Percentiles rank a stretch among this genome's conserved stretches.
Evolutionary conservation across 805 yeast genomes (phyloP).

Genomic region (Debaryomyces hansenii): DNA sequence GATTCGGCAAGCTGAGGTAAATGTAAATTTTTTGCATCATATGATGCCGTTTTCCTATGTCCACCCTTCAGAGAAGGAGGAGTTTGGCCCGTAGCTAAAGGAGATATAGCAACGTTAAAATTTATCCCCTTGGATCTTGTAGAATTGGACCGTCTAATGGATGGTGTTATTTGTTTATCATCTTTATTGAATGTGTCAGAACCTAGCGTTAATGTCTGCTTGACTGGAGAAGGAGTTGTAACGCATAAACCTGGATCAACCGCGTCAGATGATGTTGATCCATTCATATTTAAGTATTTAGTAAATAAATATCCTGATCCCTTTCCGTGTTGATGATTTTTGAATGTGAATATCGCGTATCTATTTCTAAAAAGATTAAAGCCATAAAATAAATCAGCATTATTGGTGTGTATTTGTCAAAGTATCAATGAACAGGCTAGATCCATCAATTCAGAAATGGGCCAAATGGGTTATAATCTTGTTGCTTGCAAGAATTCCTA

Average conservation of each 20-base stretch:
- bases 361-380: no score
- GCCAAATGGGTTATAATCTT: constrained; percentile 27
- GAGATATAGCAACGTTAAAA: constrained; percentile 32
- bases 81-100: constrained; percentile 7
- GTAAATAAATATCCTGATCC: no score
- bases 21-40: not conserved
- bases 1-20: constrained; percentile 5
- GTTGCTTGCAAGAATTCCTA: constrained; percentile 20
- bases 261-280: not conserved
- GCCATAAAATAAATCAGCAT: not conserved
- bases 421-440: not conserved
- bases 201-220: constrained; percentile 1
- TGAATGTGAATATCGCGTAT: no score
- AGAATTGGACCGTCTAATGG: constrained; percentile 3
- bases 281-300: not conserved
- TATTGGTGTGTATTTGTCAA: not conserved
- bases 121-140: constrained; percentile 31
- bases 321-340: no score
- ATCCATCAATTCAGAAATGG: constrained; percentile 20
- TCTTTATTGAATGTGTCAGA: constrained; percentile 8
- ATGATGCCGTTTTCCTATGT: not conserved
- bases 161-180: not conserved
- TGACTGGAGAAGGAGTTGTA: constrained; percentile 9
- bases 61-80: constrained; percentile 1
- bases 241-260: not conserved